A percentile compares a stretch with the other conserved stretches of the same genome.
Evolutionary conservation across 208 protist genomes (phyloP).

Genomic region (Leishmania aethiopica): DNA sequence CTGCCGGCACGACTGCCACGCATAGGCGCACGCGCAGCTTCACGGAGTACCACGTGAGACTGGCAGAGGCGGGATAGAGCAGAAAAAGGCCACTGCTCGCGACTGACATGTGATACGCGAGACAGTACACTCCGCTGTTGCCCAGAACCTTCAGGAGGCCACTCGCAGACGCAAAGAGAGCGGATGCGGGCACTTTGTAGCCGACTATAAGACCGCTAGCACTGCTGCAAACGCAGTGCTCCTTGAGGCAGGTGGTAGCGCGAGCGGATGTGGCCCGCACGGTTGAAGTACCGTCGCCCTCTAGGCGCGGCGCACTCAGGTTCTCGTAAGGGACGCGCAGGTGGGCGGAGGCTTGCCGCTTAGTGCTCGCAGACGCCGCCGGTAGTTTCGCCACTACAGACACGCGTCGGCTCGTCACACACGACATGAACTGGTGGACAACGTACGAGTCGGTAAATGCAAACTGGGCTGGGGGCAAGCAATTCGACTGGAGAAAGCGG

Average conservation of each 20-base stretch:
- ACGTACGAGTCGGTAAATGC: conserved; percentile 30
- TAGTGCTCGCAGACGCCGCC: neutral
- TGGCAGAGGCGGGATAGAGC: conserved; percentile 10
- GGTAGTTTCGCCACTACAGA: conserved; percentile 22
- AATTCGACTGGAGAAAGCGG: conserved; percentile 10
- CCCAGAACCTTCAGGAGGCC: conserved; percentile 14
- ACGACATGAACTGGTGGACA: conserved; percentile 23
- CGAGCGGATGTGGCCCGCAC: conserved; percentile 15
- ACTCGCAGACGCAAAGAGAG: conserved; percentile 12
- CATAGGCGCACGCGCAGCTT: conserved; percentile 30
- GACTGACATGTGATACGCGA: conserved; percentile 32
- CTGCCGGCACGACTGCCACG: conserved; percentile 32
- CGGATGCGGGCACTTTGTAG: conserved; percentile 25
- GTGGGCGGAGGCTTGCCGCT: conserved; percentile 16
- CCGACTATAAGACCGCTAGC: conserved; percentile 16
- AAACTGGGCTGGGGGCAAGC: conserved; percentile 5
- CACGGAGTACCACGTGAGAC: conserved; percentile 6
- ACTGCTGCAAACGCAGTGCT: conserved; percentile 17
- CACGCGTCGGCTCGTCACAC: conserved; percentile 18
- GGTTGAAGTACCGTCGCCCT: neutral
- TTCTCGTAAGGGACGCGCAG: conserved; percentile 31
- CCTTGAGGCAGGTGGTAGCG: neutral
- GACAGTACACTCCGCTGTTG: conserved; percentile 9
- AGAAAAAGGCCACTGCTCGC: conserved; percentile 32
- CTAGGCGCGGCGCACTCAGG: conserved; percentile 8